Evolutionary conservation across 2,329 filamentous ascomycete genomes (phyloP), one percentile per base, ranked within the genome.

Genomic region (Anisogramma anomala): DNA sequence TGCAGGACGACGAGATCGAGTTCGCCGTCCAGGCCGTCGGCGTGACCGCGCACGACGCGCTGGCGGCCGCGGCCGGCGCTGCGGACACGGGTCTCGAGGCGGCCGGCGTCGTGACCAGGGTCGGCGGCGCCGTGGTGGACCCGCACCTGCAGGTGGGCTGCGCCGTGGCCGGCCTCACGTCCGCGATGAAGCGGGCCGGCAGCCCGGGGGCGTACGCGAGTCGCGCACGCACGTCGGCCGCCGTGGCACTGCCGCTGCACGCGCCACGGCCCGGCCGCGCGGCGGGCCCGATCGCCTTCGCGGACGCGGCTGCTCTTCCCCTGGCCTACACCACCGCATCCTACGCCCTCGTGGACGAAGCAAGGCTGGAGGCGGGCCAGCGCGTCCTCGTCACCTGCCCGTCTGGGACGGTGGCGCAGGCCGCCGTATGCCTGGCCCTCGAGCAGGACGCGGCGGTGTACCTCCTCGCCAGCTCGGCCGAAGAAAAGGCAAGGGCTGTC

Each of bases 301-400:
- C 59, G 25, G 53, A 55, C 1, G 64, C 58, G 1, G 64, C 65
- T 1, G 55, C 62, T 0, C 48, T 69, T 3, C 64, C 66, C 0
- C 46, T 67, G 3, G 60, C 59, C 0, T 68, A 60, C 45, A 48
- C 50, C 33, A 68, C 66, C 0, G 65, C 65, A 1, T 61, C 64
- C 47, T 58, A 64, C 39, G 52, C 56, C 15, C 52, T 71, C 3
- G 32, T 64, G 10, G 50, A 65, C 15, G 41, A 64, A 6, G 66
- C 58, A 1, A 53, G 58, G 0, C 52, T 71, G 0, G 45, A 54
- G 10, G 50, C 55, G 0, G 62, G 61, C 3, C 59, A 68, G 41
- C 58, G 48, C 4, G 54, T 67, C 5, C 52, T 67, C 3, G 60
- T 67, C 23, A 63, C 66, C 37, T 57, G 56, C 0, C 64, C 59